Conservation (phyloP, 2,329 filamentous ascomycete genomes). For the Fusarium veterinarium region DNA sequence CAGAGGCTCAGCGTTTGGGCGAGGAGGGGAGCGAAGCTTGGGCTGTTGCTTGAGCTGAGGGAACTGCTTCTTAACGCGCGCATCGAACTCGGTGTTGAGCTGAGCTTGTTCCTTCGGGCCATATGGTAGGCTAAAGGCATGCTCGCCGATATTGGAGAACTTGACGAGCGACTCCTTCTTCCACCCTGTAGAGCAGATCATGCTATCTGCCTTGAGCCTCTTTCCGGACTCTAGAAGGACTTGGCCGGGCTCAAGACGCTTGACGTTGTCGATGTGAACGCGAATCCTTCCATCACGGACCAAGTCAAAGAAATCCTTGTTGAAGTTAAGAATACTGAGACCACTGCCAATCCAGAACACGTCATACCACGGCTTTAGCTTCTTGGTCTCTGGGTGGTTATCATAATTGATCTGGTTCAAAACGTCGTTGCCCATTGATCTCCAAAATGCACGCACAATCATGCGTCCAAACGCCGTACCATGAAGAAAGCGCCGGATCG, state of each 20-base stretch:
- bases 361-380: conserved; percentile 54
- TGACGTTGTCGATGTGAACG: conserved; percentile 60
- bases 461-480: background rate
- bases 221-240: conserved; percentile 57
- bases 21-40: background rate
- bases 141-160: background rate
- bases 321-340: conserved; percentile 65
- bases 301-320: conserved; percentile 61
- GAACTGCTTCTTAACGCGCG: background rate
- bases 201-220: conserved; percentile 54
- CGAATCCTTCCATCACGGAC: conserved; percentile 59
- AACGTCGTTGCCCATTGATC: conserved; percentile 58
- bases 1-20: background rate
- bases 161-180: conserved; percentile 37
- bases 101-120: background rate
- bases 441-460: conserved; percentile 56
- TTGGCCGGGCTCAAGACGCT: conserved; percentile 50
- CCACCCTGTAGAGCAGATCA: conserved; percentile 67
- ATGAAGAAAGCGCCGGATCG: background rate
- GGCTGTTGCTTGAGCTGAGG: background rate
- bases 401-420: conserved; percentile 58
- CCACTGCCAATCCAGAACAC: conserved; percentile 61
- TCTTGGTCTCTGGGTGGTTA: conserved; percentile 50
- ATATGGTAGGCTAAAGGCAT: background rate
- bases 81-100: background rate